Base-by-base conservation (phyloP, 2,329 filamentous ascomycete genomes). In the Albophoma yamanashiensis region DNA sequence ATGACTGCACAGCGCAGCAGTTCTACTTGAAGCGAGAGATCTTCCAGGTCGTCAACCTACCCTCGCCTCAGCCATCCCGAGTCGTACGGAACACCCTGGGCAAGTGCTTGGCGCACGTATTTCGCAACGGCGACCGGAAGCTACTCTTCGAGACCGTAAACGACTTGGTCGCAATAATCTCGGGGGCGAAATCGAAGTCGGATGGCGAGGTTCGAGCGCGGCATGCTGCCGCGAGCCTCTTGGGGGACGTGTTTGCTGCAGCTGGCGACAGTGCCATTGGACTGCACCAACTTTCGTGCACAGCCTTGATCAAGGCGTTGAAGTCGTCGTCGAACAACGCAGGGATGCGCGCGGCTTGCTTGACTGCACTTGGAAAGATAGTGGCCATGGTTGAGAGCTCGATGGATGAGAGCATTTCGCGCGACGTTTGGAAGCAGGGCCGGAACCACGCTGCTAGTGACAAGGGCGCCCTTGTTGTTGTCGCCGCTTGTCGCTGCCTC, bases 71-170 rank as follows among this genome's bases (percentile, higher is more conserved):
- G 56, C 91, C 93, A 43, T 93, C 91, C 50, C 85, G 94, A 71
- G 89, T 96, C 47, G 89, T 97, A 70, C 86, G 94, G 67, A 94
- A 93, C 75, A 95, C 93, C 71, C 74, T 97, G 42, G 93, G 92
- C 56, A 84, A 85, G 73, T 93, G 91, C 67, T 88, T 97, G 65
- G 88, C 88, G 50, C 87, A 89, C 68, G 86, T 97, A 61, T 89
- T 99, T 65, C 82, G 81, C 20, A 88, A 89, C 64, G 94, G 94
- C 15, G 93, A 97, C 74, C 84, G 93, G 64, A 96, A 95, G 71
- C 81, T 96, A 57, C 82, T 99, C 2, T 97, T 95, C 70, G 94
- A 99, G 74, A 95, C 91, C 0, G 89, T 97, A 70, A 96, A 94
- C 68, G 93, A 97, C 65, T 79, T 97, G 14, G 80, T 92, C 12